Evolutionary conservation across 1,284 basidiomycete species (phyloP).

Genomic region (Kwoniella shivajii): DNA sequence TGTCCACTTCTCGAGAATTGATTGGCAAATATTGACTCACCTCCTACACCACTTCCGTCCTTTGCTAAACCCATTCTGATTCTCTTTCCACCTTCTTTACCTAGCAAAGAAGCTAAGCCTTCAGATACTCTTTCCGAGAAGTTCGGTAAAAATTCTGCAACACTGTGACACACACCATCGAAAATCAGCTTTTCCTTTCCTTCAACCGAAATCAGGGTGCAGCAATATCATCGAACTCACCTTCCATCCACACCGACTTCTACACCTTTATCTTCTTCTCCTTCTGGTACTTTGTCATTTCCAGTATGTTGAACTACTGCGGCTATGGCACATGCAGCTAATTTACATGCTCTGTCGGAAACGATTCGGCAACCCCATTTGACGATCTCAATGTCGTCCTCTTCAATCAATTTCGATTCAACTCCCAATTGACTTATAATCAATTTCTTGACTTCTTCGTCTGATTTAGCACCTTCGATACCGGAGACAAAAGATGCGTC

Average conservation of each 20-base stretch:
- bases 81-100: conserved; percentile 72
- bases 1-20: too few species aligned
- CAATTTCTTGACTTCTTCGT: conserved; percentile 57
- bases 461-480: conserved; percentile 62
- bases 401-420: conserved; percentile 53
- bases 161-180: conserved; percentile 58
- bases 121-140: conserved; percentile 75
- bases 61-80: conserved; percentile 90
- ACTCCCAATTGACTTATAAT: conserved; percentile 68
- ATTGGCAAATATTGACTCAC: conserved; percentile 58
- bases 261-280: conserved; percentile 59
- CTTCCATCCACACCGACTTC: conserved; percentile 88
- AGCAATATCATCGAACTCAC: conserved; percentile 52
- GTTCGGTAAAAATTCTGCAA: conserved; percentile 87
- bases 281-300: conserved; percentile 58
- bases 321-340: conserved; percentile 86
- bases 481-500: conserved; percentile 91
- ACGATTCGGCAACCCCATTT: conserved; percentile 77
- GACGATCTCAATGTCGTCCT: conserved; percentile 68
- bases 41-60: conserved; percentile 95
- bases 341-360: conserved; percentile 74
- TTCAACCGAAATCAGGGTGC: conserved; percentile 21
- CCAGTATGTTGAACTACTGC: conserved; percentile 81
- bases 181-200: conserved; percentile 21
- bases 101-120: conserved; percentile 74